Percentiles rank a stretch among this genome's conserved stretches.
Evolutionary conservation across 371 early-diverging fungal species (phyloP).

Genomic region (Mortierella sp.): DNA sequence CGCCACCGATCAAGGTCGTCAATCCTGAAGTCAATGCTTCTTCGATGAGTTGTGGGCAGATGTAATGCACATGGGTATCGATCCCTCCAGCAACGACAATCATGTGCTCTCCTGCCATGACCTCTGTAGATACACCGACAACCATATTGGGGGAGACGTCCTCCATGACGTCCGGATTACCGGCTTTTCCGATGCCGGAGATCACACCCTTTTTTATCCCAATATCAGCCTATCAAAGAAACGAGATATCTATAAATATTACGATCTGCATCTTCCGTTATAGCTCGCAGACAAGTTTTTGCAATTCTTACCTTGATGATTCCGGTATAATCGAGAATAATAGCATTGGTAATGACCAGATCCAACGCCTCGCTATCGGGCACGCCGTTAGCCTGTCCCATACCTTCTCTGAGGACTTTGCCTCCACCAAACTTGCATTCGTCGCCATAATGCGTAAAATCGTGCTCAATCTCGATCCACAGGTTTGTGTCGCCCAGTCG

Average conservation of each 20-base stretch:
- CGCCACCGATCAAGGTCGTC: slow-evolving; percentile 94
- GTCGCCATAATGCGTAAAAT: slow-evolving; percentile 90
- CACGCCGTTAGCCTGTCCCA: slow-evolving; percentile 85
- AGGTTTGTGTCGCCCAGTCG: slow-evolving; percentile 87
- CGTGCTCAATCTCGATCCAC: slow-evolving; percentile 89
- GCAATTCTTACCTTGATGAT: slow-evolving; percentile 80
- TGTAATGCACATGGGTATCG: slow-evolving; percentile 93
- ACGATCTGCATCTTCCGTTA: too few relatives aligned
- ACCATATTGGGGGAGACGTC: slow-evolving; percentile 90
- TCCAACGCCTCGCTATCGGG: slow-evolving; percentile 80
- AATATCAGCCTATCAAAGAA: slow-evolving; percentile 78
- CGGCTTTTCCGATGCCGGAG: slow-evolving; percentile 93
- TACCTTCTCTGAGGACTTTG: slow-evolving; percentile 91
- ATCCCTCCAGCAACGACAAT: slow-evolving; percentile 94
- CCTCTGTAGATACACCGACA: slow-evolving; percentile 90
- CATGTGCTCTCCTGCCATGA: slow-evolving; percentile 88
- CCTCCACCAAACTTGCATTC: slow-evolving; percentile 91
- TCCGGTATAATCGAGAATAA: slow-evolving; percentile 94
- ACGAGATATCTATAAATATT: not conserved
- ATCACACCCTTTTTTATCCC: slow-evolving; percentile 89
- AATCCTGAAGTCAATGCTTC: slow-evolving; percentile 88
- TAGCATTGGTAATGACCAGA: slow-evolving; percentile 91
- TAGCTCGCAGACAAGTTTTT: too few relatives aligned
- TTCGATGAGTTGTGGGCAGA: slow-evolving; percentile 87
- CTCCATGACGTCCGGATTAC: slow-evolving; percentile 97